phyloP scores from a whole-genome alignment of 2,329 filamentous ascomycete species.

The Leptographium radiaticola region DNA sequence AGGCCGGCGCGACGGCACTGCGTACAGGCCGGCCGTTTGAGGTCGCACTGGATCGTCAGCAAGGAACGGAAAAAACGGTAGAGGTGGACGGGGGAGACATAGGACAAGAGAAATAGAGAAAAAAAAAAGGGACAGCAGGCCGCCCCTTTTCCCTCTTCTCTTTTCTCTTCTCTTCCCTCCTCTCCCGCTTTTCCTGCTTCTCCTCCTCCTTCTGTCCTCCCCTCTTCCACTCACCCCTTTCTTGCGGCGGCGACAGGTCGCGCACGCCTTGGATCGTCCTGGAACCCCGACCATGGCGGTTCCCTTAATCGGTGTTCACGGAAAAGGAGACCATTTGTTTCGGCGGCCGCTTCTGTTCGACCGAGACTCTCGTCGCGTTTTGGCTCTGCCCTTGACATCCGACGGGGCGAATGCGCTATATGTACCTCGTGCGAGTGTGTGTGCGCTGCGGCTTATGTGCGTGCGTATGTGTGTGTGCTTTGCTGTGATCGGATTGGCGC shows the following conservation, averaged over 20 bases:
- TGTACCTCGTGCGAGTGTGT: neutral
- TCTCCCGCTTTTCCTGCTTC: no score
- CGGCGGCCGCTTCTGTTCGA: neutral
- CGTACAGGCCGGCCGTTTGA: constrained; percentile 12
- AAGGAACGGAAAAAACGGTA: neutral
- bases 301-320: neutral
- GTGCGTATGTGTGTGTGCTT: neutral
- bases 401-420: neutral
- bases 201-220: no score
- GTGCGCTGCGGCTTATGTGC: neutral
- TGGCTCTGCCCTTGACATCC: neutral
- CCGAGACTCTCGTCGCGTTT: neutral
- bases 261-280: constrained; percentile 13
- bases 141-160: no score
- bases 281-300: constrained; percentile 12
- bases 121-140: no score
- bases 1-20: constrained; percentile 12
- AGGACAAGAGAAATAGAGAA: no score
- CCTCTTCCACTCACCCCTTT: constrained; percentile 10
- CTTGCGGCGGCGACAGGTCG: constrained; percentile 12
- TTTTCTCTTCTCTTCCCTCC: no score
- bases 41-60: constrained; percentile 11
- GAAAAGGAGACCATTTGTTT: neutral
- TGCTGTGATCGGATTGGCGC: neutral
- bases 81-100: no score